Evolutionary conservation across 805 yeast species (phyloP), one percentile per base, ranked within the genome.

Genomic region (Zygoascus biomembranicola): DNA sequence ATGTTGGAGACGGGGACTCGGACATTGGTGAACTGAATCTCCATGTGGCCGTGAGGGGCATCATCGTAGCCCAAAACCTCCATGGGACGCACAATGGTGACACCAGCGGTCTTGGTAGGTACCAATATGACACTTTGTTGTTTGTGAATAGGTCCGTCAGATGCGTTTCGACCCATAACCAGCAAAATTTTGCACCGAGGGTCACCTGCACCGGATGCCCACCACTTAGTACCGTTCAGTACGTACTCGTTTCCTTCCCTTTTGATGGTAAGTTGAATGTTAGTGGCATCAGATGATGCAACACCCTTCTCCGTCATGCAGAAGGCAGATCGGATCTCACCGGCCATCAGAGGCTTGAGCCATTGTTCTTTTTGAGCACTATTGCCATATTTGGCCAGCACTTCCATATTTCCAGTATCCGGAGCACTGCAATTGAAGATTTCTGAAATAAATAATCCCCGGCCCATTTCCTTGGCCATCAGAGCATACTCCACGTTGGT

Each of bases 1-100:
- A 79, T 69, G n/a, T 68, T 63, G 51, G 75, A 72, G 16, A 66
- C 59, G 2, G 80, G 76, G 9, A 81, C 73, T 51, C 73, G 78
- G 56, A 72, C 76, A 61, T 77, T 69, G 35, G 71, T 66, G 64
- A 82, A 82, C 49, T 65, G 70, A 52, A 82, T 73, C 63, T 81
- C 85, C 69, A 78, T 77, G 62, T 82, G 86, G n/a, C 87, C 87
- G 63, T 81, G 86, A 3, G 87, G 87, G 28, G 85, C 85, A 62
- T 81, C 86, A 61, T 81, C 86, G 57, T 73, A 79, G 2, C 86
- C 86, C 61, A 78, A 76, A 1, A 81, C 79, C 18, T 61, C 55
- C 60, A 80, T 69, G 2, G 84, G 84, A 45, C 86, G 71, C 35
- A 76, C 65, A 32, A 79, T 58, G 28, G 61, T 69, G 47, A 76